These are phyloP conservation scores for Claviceps fusiformis DNA, from an alignment of 2,329 filamentous ascomycete species.

Conservation along the genomic window DNA sequence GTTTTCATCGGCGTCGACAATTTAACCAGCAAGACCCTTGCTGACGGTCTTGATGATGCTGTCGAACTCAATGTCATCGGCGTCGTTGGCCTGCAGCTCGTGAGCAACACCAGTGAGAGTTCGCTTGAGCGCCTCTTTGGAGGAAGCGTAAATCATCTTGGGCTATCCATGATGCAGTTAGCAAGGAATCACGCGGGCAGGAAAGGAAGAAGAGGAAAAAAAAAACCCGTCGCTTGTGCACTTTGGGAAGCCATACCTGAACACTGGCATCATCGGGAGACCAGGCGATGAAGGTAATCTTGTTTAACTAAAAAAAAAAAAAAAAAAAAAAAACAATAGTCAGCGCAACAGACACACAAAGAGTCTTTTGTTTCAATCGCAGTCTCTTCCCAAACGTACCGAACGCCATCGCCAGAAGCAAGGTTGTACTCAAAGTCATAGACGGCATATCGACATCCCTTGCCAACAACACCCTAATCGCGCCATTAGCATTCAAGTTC, in stretches of 20 bases:
- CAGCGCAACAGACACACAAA: conserved; percentile 7
- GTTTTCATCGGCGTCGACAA: not conserved
- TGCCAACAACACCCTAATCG: conserved; percentile 40
- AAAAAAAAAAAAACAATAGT: conserved; percentile 6
- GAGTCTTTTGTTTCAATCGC: not conserved
- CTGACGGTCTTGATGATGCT: conserved; percentile 53
- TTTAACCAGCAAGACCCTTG: conserved; percentile 43
- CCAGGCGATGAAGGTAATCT: conserved; percentile 69
- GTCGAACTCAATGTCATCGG: conserved; percentile 68
- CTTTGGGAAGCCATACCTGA: conserved; percentile 41
- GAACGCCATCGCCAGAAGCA: conserved; percentile 56
- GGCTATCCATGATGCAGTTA: conserved; percentile 32
- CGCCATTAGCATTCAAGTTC: not conserved
- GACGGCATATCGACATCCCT: conserved; percentile 70
- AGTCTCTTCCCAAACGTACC: conserved; percentile 28
- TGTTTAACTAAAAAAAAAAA: conserved; percentile 43
- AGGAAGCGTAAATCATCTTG: conserved; percentile 85
- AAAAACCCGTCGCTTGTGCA: not conserved
- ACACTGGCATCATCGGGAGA: conserved; percentile 68
- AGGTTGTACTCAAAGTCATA: conserved; percentile 74
- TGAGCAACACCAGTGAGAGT: conserved; percentile 59
- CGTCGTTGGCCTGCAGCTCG: conserved; percentile 75
- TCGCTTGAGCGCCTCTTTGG: conserved; percentile 76
- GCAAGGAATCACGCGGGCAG: not conserved
- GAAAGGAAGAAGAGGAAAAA: not conserved